A percentile compares a stretch with the other conserved stretches of the same genome.
Conservation (phyloP, 768 basidiomycete species). For the Pleurotus salmoneostramineus region DNA sequence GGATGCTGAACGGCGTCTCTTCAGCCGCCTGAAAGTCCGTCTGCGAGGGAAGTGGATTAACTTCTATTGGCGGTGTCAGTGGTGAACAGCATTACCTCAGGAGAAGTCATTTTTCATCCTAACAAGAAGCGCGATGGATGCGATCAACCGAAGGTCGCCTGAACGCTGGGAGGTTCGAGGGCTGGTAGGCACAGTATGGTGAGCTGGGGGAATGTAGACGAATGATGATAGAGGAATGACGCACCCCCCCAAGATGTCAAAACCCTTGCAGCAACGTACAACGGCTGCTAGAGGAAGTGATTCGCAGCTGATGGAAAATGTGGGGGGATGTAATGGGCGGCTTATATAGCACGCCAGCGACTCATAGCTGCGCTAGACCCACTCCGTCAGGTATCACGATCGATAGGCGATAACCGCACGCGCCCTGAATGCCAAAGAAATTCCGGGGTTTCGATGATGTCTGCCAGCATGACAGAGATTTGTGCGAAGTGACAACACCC, state of each 20-base stretch:
- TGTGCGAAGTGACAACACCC: background rate
- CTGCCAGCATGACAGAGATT: background rate
- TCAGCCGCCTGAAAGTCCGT: conserved; percentile 21
- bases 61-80: no score
- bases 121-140: conserved; percentile 74
- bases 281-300: conserved; percentile 4
- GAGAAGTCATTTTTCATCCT: conserved; percentile 57
- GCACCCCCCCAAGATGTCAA: background rate
- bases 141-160: conserved; percentile 55
- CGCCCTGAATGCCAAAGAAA: conserved; percentile 8
- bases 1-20: conserved; percentile 61
- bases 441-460: conserved; percentile 1
- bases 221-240: background rate
- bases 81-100: conserved; percentile 33
- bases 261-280: conserved; percentile 7
- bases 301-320: background rate
- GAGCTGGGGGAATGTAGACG: background rate
- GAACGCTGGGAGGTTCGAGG: conserved; percentile 44
- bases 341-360: conserved; percentile 3
- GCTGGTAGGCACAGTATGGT: background rate
- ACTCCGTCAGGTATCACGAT: conserved; percentile 11
- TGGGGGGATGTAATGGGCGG: background rate
- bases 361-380: background rate
- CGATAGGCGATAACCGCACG: conserved; percentile 19
- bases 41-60: no score